Evolutionary conservation across 1,284 basidiomycete species (phyloP).

Genomic region (Marasmius tenuissimus): DNA sequence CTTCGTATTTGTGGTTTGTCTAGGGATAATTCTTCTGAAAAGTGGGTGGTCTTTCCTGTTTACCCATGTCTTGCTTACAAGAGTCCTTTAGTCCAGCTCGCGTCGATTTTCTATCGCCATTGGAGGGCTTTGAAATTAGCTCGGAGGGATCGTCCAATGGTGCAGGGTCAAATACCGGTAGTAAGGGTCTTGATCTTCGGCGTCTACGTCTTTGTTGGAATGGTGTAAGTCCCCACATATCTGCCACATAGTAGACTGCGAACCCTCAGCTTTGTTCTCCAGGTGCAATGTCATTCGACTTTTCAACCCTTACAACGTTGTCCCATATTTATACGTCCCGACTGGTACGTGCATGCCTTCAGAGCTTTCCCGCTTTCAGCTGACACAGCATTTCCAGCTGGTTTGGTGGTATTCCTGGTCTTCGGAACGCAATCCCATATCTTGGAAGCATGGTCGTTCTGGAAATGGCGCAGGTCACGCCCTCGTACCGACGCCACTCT

Average conservation of each 20-base stretch:
- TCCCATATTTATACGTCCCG: slow-evolving; percentile 36
- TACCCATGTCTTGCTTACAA: neutral
- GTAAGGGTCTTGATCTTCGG: slow-evolving; percentile 13
- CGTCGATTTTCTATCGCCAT: slow-evolving; percentile 19
- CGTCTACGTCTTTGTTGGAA: slow-evolving; percentile 12
- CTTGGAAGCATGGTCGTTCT: neutral
- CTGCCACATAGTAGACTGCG: neutral
- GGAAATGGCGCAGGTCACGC: neutral
- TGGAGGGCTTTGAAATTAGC: slow-evolving; percentile 11
- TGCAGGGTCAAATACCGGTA: slow-evolving; percentile 3
- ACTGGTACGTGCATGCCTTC: slow-evolving; percentile 23
- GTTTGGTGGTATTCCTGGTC: slow-evolving; percentile 32
- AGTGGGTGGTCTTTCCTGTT: slow-evolving; percentile 20
- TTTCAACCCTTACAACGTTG: slow-evolving; percentile 19
- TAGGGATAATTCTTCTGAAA: slow-evolving; percentile 28
- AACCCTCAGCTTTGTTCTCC: neutral
- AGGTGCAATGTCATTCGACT: slow-evolving; percentile 30
- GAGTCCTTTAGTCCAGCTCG: slow-evolving; percentile 25
- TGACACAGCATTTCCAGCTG: slow-evolving; percentile 22
- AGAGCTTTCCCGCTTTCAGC: neutral
- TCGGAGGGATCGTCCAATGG: neutral
- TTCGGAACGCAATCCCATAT: slow-evolving; percentile 33
- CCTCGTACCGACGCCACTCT: neutral
- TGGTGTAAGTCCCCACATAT: slow-evolving; percentile 9
- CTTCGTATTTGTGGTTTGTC: slow-evolving; percentile 31